A percentile compares a stretch with the other conserved stretches of the same genome.
phyloP scores from a whole-genome alignment of 441 rosid genomes.

The Euphorbia corollata region DNA sequence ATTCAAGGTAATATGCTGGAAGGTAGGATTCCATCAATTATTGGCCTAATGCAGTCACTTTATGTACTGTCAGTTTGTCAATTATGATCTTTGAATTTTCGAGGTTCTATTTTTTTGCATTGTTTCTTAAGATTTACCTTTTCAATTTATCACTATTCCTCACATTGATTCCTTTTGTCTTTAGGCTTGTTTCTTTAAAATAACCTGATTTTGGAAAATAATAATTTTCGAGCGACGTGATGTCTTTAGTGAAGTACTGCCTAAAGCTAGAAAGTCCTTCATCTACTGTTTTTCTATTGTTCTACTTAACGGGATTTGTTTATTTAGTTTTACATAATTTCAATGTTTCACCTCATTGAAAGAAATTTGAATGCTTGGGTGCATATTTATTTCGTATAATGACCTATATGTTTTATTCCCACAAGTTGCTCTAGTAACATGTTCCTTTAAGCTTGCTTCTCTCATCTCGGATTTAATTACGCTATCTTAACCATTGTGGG shows the following conservation, averaged over 20 bases:
- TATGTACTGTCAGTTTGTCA: neutral
- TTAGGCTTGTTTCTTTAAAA: too few relatives aligned
- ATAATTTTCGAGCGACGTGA: conserved; percentile 62
- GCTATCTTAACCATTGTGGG: too few relatives aligned
- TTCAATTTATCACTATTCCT: neutral
- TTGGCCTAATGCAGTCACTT: conserved; percentile 96
- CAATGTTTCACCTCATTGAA: conserved; percentile 9
- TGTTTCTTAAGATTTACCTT: neutral
- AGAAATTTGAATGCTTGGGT: conserved; percentile 6
- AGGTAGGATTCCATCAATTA: conserved; percentile 80
- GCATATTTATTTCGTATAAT: conserved; percentile 81
- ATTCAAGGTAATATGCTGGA: conserved; percentile 88
- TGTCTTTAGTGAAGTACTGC: conserved; percentile 60
- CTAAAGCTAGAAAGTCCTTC: conserved; percentile 47
- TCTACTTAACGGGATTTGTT: neutral
- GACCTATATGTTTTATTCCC: conserved; percentile 63
- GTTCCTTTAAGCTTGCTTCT: neutral
- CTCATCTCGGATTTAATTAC: too few relatives aligned
- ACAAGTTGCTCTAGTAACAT: conserved; percentile 17
- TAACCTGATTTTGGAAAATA: conserved; percentile 44
- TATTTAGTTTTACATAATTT: neutral
- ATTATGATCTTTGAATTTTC: too few relatives aligned
- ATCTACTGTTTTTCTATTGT: neutral
- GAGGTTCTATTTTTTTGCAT: neutral
- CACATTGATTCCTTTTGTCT: neutral